Base-by-base conservation (phyloP, 73 alveolate genomes). In the Uronychia setigera region DNA sequence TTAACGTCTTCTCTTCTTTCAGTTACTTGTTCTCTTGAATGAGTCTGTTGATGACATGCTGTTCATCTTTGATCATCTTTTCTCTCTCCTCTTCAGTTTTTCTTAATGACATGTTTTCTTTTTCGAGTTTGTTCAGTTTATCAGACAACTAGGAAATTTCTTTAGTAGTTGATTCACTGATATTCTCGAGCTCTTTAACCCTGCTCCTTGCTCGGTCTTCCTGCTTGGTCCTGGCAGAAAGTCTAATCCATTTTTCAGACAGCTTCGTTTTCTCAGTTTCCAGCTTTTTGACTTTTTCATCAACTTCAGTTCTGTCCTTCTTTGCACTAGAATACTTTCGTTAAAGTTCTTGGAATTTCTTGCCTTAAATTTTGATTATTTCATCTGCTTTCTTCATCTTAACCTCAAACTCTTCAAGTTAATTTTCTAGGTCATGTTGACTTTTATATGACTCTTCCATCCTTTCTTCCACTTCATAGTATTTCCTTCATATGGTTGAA, bases 331-430 rank as follows among this genome's bases (percentile, higher is more conserved):
- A 26, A 31, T 83, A 83, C 59, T 83, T 83, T 59, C 60, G 30
- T 83, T 83, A 79, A 0, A 83, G 78, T n/a, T 83, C 91, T 75
- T 83, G 91, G 79, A 32, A 83, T 35, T 83, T 83, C 67, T 76
- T 83, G 79, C 76, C 76, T 26, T 76, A 32, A 26, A 35, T 30
- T 33, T 83, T 83, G 35, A 57, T 29, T 9, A 58, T 31, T 14
- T 83, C 91, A 27, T 83, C 91, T 25, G 33, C 33, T 26, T 81
- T 30, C 32, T 83, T 83, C 1, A 28, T 58, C 29, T 76, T 83
- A 1, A 83, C 91, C 33, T 83, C 84, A 76, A 75, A 83, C 33
- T 83, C 91, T 76, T 83, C 91, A 5, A 83, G n/a, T 25, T 29
- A 1, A 5, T 32, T 32, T 30, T 76, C 81, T 76, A 76, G 27